Percentiles rank a stretch among this genome's conserved stretches.
Evolutionary conservation across 495 filamentous ascomycete genomes (phyloP).

Genomic region (Massariosphaeria phaeospora): DNA sequence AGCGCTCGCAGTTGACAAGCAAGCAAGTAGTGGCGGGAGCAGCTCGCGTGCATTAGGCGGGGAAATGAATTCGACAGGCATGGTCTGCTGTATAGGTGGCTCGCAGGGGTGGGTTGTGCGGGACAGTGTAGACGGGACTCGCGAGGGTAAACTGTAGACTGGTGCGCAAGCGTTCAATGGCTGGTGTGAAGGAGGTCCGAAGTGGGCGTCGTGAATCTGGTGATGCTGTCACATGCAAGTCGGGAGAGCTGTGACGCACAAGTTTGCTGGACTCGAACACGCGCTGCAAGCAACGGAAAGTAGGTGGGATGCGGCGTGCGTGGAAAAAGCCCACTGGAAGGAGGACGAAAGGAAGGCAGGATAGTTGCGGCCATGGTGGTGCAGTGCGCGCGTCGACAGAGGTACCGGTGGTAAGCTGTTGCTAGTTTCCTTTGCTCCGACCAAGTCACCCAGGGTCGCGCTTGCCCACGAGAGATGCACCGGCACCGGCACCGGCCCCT

Average conservation of each 20-base stretch:
- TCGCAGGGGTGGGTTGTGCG: not conserved
- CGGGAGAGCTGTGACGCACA: constrained; percentile 10
- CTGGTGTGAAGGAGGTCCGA: not conserved
- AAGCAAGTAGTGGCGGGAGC: constrained; percentile 73
- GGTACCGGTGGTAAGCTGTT: constrained; percentile 7
- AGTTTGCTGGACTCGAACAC: not conserved
- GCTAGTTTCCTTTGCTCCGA: constrained; percentile 23
- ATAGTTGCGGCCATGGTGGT: not conserved
- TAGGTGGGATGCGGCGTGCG: too few species aligned
- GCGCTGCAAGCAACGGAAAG: not conserved
- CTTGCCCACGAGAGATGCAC: too few species aligned
- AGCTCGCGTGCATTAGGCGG: constrained; percentile 61
- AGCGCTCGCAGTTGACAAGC: constrained; percentile 76
- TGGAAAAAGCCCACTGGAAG: too few species aligned
- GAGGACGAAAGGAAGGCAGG: not conserved
- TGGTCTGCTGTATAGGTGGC: constrained; percentile 3
- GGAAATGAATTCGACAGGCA: constrained; percentile 45
- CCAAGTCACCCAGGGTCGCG: not conserved
- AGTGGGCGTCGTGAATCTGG: not conserved
- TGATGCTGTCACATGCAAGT: constrained; percentile 29
- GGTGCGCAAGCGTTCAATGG: not conserved
- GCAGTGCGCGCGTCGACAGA: not conserved
- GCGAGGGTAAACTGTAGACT: not conserved
- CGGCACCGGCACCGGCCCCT: too few species aligned
- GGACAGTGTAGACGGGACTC: too few species aligned